Base-by-base conservation (phyloP, 2,329 filamentous ascomycete species). In the Tolypocladium cylindrosporum region DNA sequence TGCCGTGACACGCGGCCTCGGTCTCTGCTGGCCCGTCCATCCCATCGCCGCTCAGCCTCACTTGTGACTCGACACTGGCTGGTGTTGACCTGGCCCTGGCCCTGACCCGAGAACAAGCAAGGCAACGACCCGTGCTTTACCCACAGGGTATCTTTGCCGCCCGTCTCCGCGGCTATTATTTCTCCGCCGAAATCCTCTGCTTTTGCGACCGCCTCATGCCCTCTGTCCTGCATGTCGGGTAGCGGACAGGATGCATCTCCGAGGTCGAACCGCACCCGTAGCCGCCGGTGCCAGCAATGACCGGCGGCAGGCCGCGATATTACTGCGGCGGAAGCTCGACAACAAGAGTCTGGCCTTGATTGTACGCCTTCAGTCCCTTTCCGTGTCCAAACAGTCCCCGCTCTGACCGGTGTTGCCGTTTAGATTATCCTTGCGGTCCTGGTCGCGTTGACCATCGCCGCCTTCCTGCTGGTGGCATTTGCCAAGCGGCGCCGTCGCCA, bases 321-420 rank as follows among this genome's bases (percentile, higher is more conserved):
- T 21, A 21, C 36, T 48, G n/a, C 57, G 57, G 31, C 59, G 59
- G 50, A 53, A 51, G 8, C 43, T 59, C 7, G 54, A 52, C 31
- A 53, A 37, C 53, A 59, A 56, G 24, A 60, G 39, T 24, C 31
- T 60, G 4, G 58, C 57, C 21, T 54, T 63, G 24, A 55, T 61
- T 55, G 63, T 65, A 58, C 27, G 62, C 58, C 39, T 9, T 13
- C 19, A 10, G 16, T 7, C 31, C 48, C 16, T 36, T 36, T 24
- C 10, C 19, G 4, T 13, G 8, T 34, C 36, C 52, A 53, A 39
- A 9, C 19, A 7, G 4, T 5, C 24, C 21, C 11, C 34, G 6
- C 4, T 31, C 50, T 37, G 39, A 39, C 27, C 31, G 16, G 16
- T n/a, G 14, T 27, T 21, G 36, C 24, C 40, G 5, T 13, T 11